Evolutionary conservation across 208 protist genomes (phyloP).

Genomic region (Leishmania amazonensis): DNA sequence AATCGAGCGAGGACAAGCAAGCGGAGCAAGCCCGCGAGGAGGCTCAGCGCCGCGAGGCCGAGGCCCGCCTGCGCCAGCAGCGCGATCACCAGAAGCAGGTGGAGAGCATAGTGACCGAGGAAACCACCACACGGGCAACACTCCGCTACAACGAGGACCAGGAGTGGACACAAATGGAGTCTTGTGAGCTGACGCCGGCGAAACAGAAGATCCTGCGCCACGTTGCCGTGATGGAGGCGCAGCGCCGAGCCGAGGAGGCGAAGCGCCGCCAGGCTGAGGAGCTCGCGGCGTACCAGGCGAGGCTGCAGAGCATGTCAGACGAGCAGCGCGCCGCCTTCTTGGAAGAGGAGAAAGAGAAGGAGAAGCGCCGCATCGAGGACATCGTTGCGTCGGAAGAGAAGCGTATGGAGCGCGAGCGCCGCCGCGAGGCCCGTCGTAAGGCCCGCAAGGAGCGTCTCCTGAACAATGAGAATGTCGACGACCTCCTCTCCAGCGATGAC

Average conservation of each 20-base stretch:
- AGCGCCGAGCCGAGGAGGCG: constrained; percentile 44
- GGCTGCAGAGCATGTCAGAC: constrained; percentile 38
- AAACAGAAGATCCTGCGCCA: constrained; percentile 41
- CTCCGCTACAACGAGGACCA: constrained; percentile 44
- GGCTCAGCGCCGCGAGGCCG: constrained; percentile 33
- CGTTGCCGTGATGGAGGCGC: constrained; percentile 24
- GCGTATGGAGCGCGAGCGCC: constrained; percentile 28
- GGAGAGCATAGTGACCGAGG: constrained; percentile 27
- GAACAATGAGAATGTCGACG: constrained; percentile 26
- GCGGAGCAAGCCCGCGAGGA: constrained; percentile 43
- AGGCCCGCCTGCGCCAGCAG: constrained; percentile 37
- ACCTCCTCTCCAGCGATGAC: constrained; percentile 40
- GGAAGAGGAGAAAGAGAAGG: constrained; percentile 40
- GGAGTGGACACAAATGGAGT: constrained; percentile 36
- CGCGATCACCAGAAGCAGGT: constrained; percentile 39
- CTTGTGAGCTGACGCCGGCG: constrained; percentile 21
- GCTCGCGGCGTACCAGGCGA: constrained; percentile 51
- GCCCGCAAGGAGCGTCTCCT: constrained; percentile 39
- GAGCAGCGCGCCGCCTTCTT: constrained; percentile 59
- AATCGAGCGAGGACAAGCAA: constrained; percentile 63
- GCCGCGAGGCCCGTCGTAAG: constrained; percentile 42
- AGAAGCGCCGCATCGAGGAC: constrained; percentile 38
- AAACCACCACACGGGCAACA: constrained; percentile 30
- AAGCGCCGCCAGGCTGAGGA: constrained; percentile 45
- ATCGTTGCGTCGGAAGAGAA: constrained; percentile 36